Evolutionary conservation across 768 basidiomycete species (phyloP).

Genomic region (Trametes maxima): DNA sequence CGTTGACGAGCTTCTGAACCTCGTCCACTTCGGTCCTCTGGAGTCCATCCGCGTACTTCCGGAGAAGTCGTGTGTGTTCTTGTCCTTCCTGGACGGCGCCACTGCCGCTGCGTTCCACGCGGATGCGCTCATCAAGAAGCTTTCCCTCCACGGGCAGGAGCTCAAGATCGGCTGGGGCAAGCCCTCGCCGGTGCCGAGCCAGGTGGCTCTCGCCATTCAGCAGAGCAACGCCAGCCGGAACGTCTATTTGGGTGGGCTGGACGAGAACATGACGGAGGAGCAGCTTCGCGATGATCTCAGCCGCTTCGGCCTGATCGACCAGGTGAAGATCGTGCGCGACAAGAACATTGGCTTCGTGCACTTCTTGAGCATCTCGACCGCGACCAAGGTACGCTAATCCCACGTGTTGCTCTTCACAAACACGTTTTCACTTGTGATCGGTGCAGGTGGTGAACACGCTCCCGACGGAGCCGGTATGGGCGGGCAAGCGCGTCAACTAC

Average conservation of each 20-base stretch:
- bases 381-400: slow-evolving; percentile 77
- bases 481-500: slow-evolving; percentile 95
- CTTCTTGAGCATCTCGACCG: slow-evolving; percentile 92
- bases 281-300: slow-evolving; percentile 88
- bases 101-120: slow-evolving; percentile 97
- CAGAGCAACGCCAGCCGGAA: slow-evolving; percentile 94
- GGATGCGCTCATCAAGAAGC: slow-evolving; percentile 93
- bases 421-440: slow-evolving; percentile 1
- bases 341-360: slow-evolving; percentile 99
- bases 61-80: slow-evolving; percentile 97
- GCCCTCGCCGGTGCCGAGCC: slow-evolving; percentile 82
- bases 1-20: slow-evolving; percentile 96
- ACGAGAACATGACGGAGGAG: slow-evolving; percentile 89
- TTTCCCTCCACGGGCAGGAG: slow-evolving; percentile 91
- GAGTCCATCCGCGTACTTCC: slow-evolving; percentile 93
- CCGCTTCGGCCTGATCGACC: slow-evolving; percentile 94
- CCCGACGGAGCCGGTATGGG: slow-evolving; percentile 91
- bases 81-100: slow-evolving; percentile 92
- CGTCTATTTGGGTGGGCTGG: slow-evolving; percentile 94
- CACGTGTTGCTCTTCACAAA: not conserved
- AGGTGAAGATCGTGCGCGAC: slow-evolving; percentile 99
- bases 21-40: slow-evolving; percentile 96
- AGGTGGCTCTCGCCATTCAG: slow-evolving; percentile 84
- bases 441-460: slow-evolving; percentile 88
- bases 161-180: slow-evolving; percentile 99